phyloP scores from a whole-genome alignment of 306 rosid genomes.

The Corylus avellana region DNA sequence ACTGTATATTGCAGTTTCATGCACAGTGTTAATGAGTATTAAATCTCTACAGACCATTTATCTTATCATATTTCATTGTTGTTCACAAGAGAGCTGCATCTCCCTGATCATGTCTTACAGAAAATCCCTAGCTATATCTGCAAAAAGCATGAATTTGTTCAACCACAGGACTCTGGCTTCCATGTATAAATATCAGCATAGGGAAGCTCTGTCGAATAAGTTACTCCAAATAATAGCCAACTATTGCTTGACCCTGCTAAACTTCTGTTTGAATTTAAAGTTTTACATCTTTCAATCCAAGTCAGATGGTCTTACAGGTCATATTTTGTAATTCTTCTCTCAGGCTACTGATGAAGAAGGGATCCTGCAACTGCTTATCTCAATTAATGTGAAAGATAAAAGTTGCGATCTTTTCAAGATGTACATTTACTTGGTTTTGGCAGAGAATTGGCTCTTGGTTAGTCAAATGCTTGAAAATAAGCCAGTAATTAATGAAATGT shows the following conservation, averaged over 20 bases:
- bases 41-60: not conserved
- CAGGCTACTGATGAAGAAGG: constrained; percentile 64
- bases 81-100: not conserved
- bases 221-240: not conserved
- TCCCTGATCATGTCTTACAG: not conserved
- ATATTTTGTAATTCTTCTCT: constrained; percentile 9
- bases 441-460: constrained; percentile 79
- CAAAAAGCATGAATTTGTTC: not conserved
- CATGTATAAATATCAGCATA: not conserved
- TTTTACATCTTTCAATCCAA: not conserved
- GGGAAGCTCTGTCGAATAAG: not conserved
- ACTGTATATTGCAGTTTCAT: not conserved
- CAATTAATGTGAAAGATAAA: constrained; percentile 65
- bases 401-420: constrained; percentile 68
- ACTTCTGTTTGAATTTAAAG: not conserved
- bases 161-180: not conserved
- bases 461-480: constrained; percentile 39
- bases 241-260: not conserved
- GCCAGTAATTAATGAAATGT: constrained; percentile 57
- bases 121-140: not conserved
- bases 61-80: not conserved
- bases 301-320: not conserved
- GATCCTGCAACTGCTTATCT: constrained; percentile 52
- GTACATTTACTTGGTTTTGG: constrained; percentile 69
- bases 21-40: not conserved